Conservation (phyloP, 805 yeast genomes). For the Candida adriatica region DNA sequence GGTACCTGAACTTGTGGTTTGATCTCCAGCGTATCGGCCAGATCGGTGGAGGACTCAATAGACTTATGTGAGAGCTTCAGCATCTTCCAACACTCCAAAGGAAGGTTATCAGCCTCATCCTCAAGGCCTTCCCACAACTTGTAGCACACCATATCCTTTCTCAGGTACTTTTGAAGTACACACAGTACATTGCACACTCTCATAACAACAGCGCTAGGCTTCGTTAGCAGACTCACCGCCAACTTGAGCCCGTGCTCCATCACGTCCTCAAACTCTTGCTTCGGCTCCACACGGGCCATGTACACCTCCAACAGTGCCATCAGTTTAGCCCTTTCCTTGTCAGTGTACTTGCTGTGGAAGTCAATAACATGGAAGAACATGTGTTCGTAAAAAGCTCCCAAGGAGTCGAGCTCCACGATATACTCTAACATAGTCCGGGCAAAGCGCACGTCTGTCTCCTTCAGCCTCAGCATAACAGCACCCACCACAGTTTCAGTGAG, state of each 20-base stretch:
- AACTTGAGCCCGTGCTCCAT: constrained; percentile 5
- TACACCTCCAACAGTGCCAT: constrained; percentile 2
- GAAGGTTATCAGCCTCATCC: background rate
- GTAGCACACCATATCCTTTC: too few species aligned
- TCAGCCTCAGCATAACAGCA: constrained; percentile 1
- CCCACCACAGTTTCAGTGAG: background rate
- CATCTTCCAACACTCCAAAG: background rate
- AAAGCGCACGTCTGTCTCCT: constrained; percentile 2
- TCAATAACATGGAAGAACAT: constrained; percentile 12
- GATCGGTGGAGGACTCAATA: too few species aligned
- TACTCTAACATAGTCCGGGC: constrained; percentile 4
- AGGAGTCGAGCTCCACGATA: background rate
- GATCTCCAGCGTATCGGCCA: constrained; percentile 3
- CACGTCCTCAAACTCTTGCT: constrained; percentile 1
- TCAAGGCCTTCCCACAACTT: background rate
- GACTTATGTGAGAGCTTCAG: too few species aligned
- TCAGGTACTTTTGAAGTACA: too few species aligned
- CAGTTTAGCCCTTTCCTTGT: constrained; percentile 1
- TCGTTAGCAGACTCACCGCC: background rate
- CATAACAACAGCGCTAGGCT: background rate
- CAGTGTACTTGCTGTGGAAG: constrained; percentile 2
- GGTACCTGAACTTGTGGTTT: too few species aligned
- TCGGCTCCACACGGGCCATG: background rate
- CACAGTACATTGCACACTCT: constrained; percentile 1
- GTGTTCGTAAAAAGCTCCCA: constrained; percentile 9